Base-by-base conservation (phyloP, 441 rosid genomes). In the Manihot esculenta region DNA sequence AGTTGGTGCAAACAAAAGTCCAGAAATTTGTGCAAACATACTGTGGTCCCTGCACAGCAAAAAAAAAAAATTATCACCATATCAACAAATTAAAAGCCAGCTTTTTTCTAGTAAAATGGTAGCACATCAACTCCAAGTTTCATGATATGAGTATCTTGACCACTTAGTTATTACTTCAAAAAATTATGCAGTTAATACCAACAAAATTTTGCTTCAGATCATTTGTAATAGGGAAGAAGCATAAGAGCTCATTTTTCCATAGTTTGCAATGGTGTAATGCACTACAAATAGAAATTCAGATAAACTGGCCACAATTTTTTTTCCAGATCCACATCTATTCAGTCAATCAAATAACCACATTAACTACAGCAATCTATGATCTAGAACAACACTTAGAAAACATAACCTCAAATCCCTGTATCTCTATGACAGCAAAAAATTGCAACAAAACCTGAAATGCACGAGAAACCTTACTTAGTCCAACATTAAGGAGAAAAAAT, bases 21-120 rank as follows among this genome's bases (percentile, higher is more conserved):
- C 91, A 89, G 95, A 93, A 93, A 83, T 87, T 89, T 75, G 86
- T 87, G 87, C 98, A 95, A 72, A 93, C 99, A 86, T 95, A 95
- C 72, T 95, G 99, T 33, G 98, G 96, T 70, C 99, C 99, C 99
- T 95, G 93, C 66, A 74, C 62, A 73, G 51, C 48, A 33, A 73
- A 77, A 70, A 77, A 69, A 76, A 62, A 47, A 75, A 72, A 66
- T 62, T 70, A 74, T 68, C 51, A 79, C 18, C 23, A 51, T 18
- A 41, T 54, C n/a, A 62, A 64, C 30, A 72, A 55, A 69, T 38
- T 9, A 45, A 62, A 62, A 17, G 38, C 20, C 73, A 53, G 9
- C 26, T 54, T 72, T 69, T 51, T 48, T 59, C 18, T n/a, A 48
- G 54, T 62, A 62, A 62, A 62, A 66, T 20, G 9, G 59, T n/a